Percentiles rank a stretch among this genome's conserved stretches.
Evolutionary conservation across 768 basidiomycete genomes (phyloP).

Genomic region (Trametes cubensis): DNA sequence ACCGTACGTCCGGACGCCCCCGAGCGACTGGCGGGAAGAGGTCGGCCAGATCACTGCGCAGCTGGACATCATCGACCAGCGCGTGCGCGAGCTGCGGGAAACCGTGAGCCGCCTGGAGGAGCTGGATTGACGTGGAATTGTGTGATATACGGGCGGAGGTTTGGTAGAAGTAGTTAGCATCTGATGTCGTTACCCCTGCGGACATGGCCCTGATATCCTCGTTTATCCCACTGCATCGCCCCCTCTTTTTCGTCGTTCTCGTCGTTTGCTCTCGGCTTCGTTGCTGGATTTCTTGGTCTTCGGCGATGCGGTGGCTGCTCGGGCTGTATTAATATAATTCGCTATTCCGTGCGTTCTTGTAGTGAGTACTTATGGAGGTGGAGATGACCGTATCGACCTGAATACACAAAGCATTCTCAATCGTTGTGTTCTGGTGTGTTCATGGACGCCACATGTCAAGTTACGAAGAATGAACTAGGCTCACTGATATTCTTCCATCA

Average conservation of each 20-base stretch:
- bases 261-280: background rate
- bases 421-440: too few relatives aligned
- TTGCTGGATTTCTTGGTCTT: background rate
- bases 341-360: constrained; percentile 7
- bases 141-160: background rate
- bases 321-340: constrained; percentile 14
- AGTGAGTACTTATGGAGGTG: background rate
- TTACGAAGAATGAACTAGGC: too few relatives aligned
- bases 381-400: background rate
- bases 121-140: background rate
- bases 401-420: too few relatives aligned
- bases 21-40: constrained; percentile 48
- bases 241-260: background rate
- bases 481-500: too few relatives aligned
- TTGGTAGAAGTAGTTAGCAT: background rate
- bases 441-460: too few relatives aligned
- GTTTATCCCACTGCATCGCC: background rate
- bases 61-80: constrained; percentile 61
- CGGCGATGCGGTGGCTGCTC: constrained; percentile 4
- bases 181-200: background rate
- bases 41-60: constrained; percentile 48
- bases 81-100: constrained; percentile 49
- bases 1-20: constrained; percentile 16
- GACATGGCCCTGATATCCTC: constrained; percentile 1
- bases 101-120: constrained; percentile 36